A percentile compares a stretch with the other conserved stretches of the same genome.
phyloP scores from a whole-genome alignment of 768 basidiomycete species.

The Podaxis rugospora region DNA sequence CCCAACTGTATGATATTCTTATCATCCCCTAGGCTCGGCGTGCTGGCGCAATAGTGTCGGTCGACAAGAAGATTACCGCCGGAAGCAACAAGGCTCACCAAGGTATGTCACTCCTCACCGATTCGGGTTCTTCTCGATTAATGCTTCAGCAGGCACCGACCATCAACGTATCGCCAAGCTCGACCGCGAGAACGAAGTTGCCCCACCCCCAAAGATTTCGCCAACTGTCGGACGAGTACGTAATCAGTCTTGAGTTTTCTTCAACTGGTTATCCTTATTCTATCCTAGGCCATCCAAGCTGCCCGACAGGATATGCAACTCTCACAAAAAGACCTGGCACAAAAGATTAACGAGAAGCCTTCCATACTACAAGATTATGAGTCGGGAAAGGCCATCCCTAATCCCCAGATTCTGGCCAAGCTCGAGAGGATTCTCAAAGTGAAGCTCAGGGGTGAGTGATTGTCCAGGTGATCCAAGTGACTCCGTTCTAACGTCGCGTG shows the following conservation, averaged over 20 bases:
- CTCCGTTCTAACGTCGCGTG: conserved; percentile 8
- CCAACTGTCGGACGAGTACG: conserved; percentile 70
- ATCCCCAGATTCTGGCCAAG: conserved; percentile 81
- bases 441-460: conserved; percentile 76
- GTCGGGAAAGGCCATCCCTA: conserved; percentile 82
- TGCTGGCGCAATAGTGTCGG: conserved; percentile 70
- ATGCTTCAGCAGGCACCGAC: conserved; percentile 63
- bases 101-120: conserved; percentile 37
- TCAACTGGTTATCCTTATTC: conserved; percentile 10
- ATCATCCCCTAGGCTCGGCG: conserved; percentile 57
- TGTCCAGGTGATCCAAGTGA: background rate
- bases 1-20: background rate
- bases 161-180: conserved; percentile 93
- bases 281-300: conserved; percentile 67
- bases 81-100: conserved; percentile 75
- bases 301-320: conserved; percentile 75
- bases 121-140: background rate
- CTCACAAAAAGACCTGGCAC: conserved; percentile 90
- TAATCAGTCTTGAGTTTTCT: conserved; percentile 13
- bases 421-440: conserved; percentile 83
- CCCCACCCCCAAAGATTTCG: conserved; percentile 79
- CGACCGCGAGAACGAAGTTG: conserved; percentile 93
- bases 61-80: conserved; percentile 72
- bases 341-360: conserved; percentile 92
- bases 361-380: conserved; percentile 88